phyloP scores from a whole-genome alignment of 192 early-diverging fungal genomes.

The Coemansia furcata region DNA sequence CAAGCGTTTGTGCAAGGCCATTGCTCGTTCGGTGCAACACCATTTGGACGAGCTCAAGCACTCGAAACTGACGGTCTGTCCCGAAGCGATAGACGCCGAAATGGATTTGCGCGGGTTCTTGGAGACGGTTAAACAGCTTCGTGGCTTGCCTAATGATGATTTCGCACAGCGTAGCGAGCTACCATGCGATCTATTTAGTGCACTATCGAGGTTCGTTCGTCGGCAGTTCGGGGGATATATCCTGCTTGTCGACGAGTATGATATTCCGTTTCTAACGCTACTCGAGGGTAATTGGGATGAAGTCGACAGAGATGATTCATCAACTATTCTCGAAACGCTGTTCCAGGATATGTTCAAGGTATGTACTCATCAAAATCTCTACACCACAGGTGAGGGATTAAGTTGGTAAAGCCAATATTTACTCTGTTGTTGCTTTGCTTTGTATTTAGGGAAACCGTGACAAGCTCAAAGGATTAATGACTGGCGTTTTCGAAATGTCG shows the following conservation, averaged over 20 bases:
- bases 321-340: slow-evolving; percentile 10
- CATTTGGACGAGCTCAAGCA: neutral
- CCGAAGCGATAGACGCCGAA: neutral
- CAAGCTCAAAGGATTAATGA: slow-evolving; percentile 20
- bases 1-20: slow-evolving; percentile 1
- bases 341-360: slow-evolving; percentile 44
- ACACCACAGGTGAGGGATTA: neutral
- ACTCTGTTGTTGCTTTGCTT: neutral
- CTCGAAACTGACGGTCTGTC: neutral
- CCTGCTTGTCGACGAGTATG: slow-evolving; percentile 39
- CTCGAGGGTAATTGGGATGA: slow-evolving; percentile 12
- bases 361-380: neutral
- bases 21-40: neutral
- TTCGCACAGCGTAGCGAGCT: neutral
- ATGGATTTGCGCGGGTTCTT: neutral
- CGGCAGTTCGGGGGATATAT: slow-evolving; percentile 24
- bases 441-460: slow-evolving; percentile 8
- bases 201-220: slow-evolving; percentile 9
- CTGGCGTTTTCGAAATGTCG: slow-evolving; percentile 38
- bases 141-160: neutral
- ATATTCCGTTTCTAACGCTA: slow-evolving; percentile 5
- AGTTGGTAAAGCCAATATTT: neutral
- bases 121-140: neutral
- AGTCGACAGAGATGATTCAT: slow-evolving; percentile 9
- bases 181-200: neutral